Base-by-base conservation (phyloP, 2,329 filamentous ascomycete genomes). In the Microascus cirrosus region DNA sequence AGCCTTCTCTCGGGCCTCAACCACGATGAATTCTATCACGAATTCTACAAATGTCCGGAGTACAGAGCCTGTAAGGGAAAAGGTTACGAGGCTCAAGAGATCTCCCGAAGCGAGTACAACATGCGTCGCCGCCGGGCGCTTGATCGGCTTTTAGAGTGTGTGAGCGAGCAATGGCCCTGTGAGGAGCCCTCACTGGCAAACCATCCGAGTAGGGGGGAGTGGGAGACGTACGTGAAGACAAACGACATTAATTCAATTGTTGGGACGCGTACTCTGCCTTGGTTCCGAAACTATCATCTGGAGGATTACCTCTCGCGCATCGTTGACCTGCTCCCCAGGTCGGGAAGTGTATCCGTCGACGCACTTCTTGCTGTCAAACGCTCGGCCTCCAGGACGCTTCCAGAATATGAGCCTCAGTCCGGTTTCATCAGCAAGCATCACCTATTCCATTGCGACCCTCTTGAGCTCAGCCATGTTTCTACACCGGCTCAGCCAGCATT, bases 201-300 rank as follows among this genome's bases (percentile, higher is more conserved):
- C 50, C 48, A 34, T 13, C n/a, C 3, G 15, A 52, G 39, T 20
- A 51, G 13, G 22, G 24, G 12, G 7, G 48, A 39, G 48, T 57
- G 55, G 55, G 12, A 35, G 18, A 25, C 34, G 10, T 57, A 57
- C 28, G 18, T 57, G 18, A 6, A 11, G 13, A 39, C 22, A 3
- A 5, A 35, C 2, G n/a, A 7, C 7, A 45, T 45, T n/a, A 28
- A 13, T n/a, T 10, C 10, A 3, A 35, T 48, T 2, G 11, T 58
- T 12, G 10, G 54, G 8, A 22, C 32, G 5, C 20, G 20, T 50
- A 24, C 20, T 3, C 11, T 32, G 13, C 10, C 34, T 2, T 69
- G 67, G 65, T 65, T 61, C 53, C 58, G 66, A 22, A 70, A 70
- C 54, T 52, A 55, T 13, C 55, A 62, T 5, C 62, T 70, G 35